A percentile compares a stretch with the other conserved stretches of the same genome.
Conservation (phyloP, 495 filamentous ascomycete species). For the Daldinia loculata region DNA sequence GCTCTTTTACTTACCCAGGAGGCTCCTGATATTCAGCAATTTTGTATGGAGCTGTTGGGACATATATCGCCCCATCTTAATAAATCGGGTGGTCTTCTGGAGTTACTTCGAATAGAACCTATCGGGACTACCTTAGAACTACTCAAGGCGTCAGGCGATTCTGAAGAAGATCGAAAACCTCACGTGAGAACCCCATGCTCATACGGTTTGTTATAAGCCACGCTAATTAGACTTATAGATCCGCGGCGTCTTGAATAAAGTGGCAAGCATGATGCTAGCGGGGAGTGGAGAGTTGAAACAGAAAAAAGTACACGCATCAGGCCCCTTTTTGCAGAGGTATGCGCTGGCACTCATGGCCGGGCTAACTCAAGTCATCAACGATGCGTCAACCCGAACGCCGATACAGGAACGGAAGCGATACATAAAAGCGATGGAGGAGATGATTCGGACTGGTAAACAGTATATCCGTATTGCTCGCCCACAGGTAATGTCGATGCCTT, state of each 20-base stretch:
- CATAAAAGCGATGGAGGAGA: constrained; percentile 83
- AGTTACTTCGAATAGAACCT: constrained; percentile 78
- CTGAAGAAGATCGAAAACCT: constrained; percentile 66
- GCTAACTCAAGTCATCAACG: constrained; percentile 83
- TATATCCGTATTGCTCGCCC: constrained; percentile 81
- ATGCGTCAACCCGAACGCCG: constrained; percentile 63
- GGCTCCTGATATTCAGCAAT: constrained; percentile 67
- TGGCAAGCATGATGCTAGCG: constrained; percentile 70
- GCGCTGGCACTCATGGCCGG: constrained; percentile 88
- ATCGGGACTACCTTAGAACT: constrained; percentile 79
- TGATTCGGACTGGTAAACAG: constrained; percentile 76
- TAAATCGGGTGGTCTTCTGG: constrained; percentile 66
- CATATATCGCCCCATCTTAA: constrained; percentile 74
- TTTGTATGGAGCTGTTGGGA: constrained; percentile 72
- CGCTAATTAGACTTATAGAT: constrained; percentile 52
- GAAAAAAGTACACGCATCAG: constrained; percentile 64
- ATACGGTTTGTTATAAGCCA: constrained; percentile 6
- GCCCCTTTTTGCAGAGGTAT: constrained; percentile 86
- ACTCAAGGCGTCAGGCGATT: constrained; percentile 81
- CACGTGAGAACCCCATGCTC: constrained; percentile 45
- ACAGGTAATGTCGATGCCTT: constrained; percentile 65
- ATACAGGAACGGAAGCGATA: constrained; percentile 76
- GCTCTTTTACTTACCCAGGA: constrained; percentile 80
- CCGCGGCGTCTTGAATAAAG: constrained; percentile 69
- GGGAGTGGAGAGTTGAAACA: constrained; percentile 57